phyloP scores from a whole-genome alignment of 106 monocot species.

The Dendrobium catenatum region DNA sequence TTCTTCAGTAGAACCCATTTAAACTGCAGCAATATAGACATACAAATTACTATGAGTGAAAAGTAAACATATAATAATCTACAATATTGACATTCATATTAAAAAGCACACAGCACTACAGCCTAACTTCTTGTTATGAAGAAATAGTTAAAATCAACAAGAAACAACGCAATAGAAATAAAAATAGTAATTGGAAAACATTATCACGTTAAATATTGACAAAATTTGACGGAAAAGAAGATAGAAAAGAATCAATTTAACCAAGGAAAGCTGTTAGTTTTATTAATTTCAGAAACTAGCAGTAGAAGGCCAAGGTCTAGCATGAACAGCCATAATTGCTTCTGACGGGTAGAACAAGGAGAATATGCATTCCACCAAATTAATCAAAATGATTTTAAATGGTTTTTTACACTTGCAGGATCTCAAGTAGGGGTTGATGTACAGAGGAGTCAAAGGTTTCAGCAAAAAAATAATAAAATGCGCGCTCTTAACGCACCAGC shows the following conservation, averaged over 20 bases:
- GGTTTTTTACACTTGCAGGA: not conserved
- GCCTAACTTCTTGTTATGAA: not conserved
- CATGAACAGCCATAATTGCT: not conserved
- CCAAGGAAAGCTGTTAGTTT: not conserved
- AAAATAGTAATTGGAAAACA: not conserved
- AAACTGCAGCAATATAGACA: conserved; percentile 41
- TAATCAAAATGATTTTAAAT: not conserved
- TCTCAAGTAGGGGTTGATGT: not conserved
- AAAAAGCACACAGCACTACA: not conserved
- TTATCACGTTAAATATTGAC: not conserved
- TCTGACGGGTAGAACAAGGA: not conserved
- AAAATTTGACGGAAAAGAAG: not conserved
- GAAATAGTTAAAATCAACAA: not conserved
- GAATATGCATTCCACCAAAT: not conserved
- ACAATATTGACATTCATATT: not conserved
- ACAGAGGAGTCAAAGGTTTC: not conserved
- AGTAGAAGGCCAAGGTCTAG: not conserved
- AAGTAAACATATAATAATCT: not conserved
- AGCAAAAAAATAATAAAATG: not conserved
- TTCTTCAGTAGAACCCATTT: conserved; percentile 87
- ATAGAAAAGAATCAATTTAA: not conserved
- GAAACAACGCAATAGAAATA: not conserved
- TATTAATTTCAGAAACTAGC: not conserved
- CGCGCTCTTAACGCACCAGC: not conserved
- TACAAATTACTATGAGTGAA: not conserved